Percentiles rank a stretch among this genome's conserved stretches.
phyloP scores from a whole-genome alignment of 2,329 filamentous ascomycete genomes.

The Mariannaea sp. region DNA sequence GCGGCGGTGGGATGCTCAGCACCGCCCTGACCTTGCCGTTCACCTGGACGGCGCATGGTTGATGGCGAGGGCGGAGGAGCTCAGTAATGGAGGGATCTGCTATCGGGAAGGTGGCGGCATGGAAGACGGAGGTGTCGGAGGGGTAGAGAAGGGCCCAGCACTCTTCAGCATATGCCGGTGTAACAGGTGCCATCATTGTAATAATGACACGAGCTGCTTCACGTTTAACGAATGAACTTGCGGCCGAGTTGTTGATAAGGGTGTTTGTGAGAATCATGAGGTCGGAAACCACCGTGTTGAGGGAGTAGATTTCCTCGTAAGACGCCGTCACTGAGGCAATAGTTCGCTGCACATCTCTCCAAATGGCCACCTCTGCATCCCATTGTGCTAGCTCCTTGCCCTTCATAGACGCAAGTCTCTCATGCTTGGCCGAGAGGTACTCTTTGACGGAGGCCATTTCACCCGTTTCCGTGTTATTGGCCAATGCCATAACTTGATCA shows the following conservation, averaged over 20 bases:
- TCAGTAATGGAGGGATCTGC: slow-evolving; percentile 54
- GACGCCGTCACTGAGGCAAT: slow-evolving; percentile 70
- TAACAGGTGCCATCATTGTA: slow-evolving; percentile 77
- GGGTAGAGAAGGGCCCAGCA: slow-evolving; percentile 69
- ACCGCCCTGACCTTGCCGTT: slow-evolving; percentile 78
- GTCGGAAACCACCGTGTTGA: slow-evolving; percentile 85
- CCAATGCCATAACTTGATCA: slow-evolving; percentile 54
- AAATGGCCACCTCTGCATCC: slow-evolving; percentile 57
- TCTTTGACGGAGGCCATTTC: slow-evolving; percentile 33
- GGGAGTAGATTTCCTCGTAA: slow-evolving; percentile 71
- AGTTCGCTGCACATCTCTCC: slow-evolving; percentile 69
- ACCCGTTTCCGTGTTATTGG: slow-evolving; percentile 11
- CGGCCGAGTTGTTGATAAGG: slow-evolving; percentile 53
- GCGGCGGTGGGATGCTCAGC: slow-evolving; percentile 63
- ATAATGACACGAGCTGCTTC: slow-evolving; percentile 62
- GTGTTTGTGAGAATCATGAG: slow-evolving; percentile 81
- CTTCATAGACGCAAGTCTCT: slow-evolving; percentile 39
- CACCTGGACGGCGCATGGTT: slow-evolving; percentile 71
- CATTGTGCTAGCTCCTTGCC: slow-evolving; percentile 44
- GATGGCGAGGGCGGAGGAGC: slow-evolving; percentile 54
- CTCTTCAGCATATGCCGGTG: slow-evolving; percentile 81
- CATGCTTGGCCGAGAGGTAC: slow-evolving; percentile 46
- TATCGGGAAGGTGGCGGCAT: slow-evolving; percentile 62
- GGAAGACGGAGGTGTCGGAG: slow-evolving; percentile 47
- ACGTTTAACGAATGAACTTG: slow-evolving; percentile 50